Base-by-base conservation (phyloP, 2,329 filamentous ascomycete genomes). In the Coniella lustricola region DNA sequence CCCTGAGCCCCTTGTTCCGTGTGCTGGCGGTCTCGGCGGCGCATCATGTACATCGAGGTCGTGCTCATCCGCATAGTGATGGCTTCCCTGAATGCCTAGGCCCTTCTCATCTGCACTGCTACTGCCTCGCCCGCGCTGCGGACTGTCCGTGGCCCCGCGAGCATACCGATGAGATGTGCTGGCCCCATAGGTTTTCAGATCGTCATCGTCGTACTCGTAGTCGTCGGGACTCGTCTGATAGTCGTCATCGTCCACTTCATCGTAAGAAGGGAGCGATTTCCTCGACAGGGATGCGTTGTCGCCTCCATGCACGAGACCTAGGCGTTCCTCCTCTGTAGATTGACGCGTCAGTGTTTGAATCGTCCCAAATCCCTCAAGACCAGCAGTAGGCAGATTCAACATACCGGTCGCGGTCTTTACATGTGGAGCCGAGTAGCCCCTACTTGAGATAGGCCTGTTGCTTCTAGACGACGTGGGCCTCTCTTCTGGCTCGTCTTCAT, bases 271-370 rank as follows among this genome's bases (percentile, higher is more conserved):
- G 22, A 68, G 55, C 13, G 58, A 53, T 8, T 68, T 63, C 56
- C 61, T 56, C 16, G 63, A 62, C 18, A 59, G 61, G 59, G 85
- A 82, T 17, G 85, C 83, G 52, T 68, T 71, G 60, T 89, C 85
- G 21, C 86, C 85, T 21, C 86, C 85, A 57, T 84, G 85, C n/a
- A 95, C 89, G 4, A 95, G 76, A 0, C 89, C 90, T 7, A 91
- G 66, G 16, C 80, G 74, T 66, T 95, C 90, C 67, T 95, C 90
- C 62, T 95, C 90, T 0, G 34, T 16, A n/a, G 25, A 2, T 12
- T n/a, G n/a, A 22, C 5, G 17, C 3, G 31, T 50, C 33, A 52
- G 39, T 17, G 20, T 29, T 5, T 29, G 5, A 29, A 10, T 29
- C 25, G 25, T 5, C 25, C n/a, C 5, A 29, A 29, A 5, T 29